A percentile compares a stretch with the other conserved stretches of the same genome.
These are phyloP conservation scores for Entomortierella beljakovae DNA, from an alignment of 192 early-diverging fungal species.

Conservation along the genomic window DNA sequence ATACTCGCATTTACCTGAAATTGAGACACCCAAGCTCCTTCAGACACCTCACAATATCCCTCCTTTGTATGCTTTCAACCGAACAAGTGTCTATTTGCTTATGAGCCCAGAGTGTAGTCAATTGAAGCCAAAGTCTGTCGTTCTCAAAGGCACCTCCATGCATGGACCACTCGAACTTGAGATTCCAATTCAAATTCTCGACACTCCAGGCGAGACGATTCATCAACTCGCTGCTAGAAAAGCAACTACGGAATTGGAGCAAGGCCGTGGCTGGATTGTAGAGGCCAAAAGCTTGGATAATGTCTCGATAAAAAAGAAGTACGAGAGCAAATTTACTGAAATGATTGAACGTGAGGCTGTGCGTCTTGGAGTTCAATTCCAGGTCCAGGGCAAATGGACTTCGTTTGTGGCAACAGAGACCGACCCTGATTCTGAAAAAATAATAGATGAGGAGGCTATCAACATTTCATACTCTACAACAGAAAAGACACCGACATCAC, in stretches of 20 bases:
- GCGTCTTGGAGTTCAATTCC: constrained; percentile 41
- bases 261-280: constrained; percentile 55
- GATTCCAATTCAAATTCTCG: constrained; percentile 44
- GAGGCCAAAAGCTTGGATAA: constrained; percentile 13
- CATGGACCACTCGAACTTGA: constrained; percentile 58
- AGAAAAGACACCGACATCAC: neutral
- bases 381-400: constrained; percentile 44
- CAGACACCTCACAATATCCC: constrained; percentile 54
- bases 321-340: constrained; percentile 11
- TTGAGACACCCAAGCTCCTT: constrained; percentile 36
- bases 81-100: constrained; percentile 57
- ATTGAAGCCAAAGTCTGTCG: constrained; percentile 35
- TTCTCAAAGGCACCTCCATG: constrained; percentile 32
- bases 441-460: constrained; percentile 5
- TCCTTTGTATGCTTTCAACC: constrained; percentile 36
- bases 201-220: constrained; percentile 23
- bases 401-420: constrained; percentile 59
- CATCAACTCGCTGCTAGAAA: constrained; percentile 59
- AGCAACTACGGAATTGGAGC: constrained; percentile 62
- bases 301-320: constrained; percentile 1
- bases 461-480: neutral
- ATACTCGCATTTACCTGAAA: constrained; percentile 11
- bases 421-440: neutral
- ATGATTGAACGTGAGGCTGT: constrained; percentile 55
- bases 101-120: constrained; percentile 38